Conservation (phyloP, 768 basidiomycete species). For the Pulveroboletus frians region DNA sequence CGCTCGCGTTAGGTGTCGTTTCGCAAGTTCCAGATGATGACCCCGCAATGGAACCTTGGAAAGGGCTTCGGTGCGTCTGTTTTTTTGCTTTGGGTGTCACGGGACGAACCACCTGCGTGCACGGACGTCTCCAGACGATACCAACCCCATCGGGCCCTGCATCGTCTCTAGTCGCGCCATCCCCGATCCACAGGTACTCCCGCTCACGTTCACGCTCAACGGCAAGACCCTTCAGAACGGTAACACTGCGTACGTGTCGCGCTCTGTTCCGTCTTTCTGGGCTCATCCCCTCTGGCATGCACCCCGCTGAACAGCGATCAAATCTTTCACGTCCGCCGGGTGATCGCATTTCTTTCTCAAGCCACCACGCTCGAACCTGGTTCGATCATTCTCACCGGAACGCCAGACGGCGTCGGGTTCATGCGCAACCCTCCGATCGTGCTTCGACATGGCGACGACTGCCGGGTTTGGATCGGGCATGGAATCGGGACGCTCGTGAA, state of each 20-base stretch:
- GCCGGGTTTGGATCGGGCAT: conserved; percentile 60
- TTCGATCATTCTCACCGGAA: conserved; percentile 77
- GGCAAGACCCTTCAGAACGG: conserved; percentile 68
- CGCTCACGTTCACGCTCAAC: conserved; percentile 63
- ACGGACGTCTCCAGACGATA: conserved; percentile 24
- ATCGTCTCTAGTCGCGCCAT: conserved; percentile 64
- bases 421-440: conserved; percentile 64
- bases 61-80: conserved; percentile 68
- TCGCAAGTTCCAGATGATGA: conserved; percentile 74
- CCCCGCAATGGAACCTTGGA: conserved; percentile 84
- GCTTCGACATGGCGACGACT: conserved; percentile 69
- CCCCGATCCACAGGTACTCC: conserved; percentile 59
- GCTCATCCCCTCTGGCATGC: background rate
- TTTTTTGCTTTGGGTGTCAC: background rate
- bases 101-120: background rate
- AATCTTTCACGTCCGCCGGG: conserved; percentile 74
- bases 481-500: conserved; percentile 81
- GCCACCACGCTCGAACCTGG: conserved; percentile 80
- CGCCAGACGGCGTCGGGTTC: conserved; percentile 79
- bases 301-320: conserved; percentile 49
- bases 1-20: conserved; percentile 69
- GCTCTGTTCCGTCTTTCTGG: background rate
- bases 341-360: conserved; percentile 76
- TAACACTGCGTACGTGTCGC: conserved; percentile 52
- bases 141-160: conserved; percentile 72